phyloP scores from a whole-genome alignment of 768 basidiomycete species.

The Tulasnella sp. region DNA sequence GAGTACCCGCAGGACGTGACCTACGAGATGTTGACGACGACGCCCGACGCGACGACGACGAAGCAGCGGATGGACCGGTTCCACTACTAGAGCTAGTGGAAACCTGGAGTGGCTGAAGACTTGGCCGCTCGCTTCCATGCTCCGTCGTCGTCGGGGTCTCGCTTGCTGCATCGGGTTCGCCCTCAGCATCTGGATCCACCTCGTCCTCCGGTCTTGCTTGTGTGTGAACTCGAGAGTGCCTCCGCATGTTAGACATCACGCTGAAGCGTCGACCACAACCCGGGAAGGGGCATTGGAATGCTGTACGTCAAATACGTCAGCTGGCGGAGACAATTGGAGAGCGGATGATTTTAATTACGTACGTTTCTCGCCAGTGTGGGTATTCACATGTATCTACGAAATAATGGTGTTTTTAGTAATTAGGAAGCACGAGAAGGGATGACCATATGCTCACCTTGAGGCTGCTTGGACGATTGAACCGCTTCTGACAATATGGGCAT shows the following conservation, averaged over 20 bases:
- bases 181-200: slow-evolving; percentile 12
- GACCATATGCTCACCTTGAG: slow-evolving; percentile 16
- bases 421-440: neutral
- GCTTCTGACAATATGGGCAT: slow-evolving; percentile 23
- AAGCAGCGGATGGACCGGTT: neutral
- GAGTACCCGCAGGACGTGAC: neutral
- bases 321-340: neutral
- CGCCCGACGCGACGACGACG: slow-evolving; percentile 1
- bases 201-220: neutral
- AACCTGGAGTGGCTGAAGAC: neutral
- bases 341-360: neutral
- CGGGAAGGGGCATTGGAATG: slow-evolving; percentile 23
- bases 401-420: neutral
- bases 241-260: slow-evolving; percentile 26
- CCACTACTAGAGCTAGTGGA: neutral
- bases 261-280: slow-evolving; percentile 23
- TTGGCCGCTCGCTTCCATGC: neutral
- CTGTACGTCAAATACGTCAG: neutral
- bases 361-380: slow-evolving; percentile 23
- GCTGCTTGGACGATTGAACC: slow-evolving; percentile 26
- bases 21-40: neutral
- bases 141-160: neutral
- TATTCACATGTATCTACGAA: slow-evolving; percentile 23
- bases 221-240: slow-evolving; percentile 20
- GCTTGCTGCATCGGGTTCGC: slow-evolving; percentile 7